phyloP scores from a whole-genome alignment of 495 filamentous ascomycete species.

The Lasiosphaeriaceae sp. region DNA sequence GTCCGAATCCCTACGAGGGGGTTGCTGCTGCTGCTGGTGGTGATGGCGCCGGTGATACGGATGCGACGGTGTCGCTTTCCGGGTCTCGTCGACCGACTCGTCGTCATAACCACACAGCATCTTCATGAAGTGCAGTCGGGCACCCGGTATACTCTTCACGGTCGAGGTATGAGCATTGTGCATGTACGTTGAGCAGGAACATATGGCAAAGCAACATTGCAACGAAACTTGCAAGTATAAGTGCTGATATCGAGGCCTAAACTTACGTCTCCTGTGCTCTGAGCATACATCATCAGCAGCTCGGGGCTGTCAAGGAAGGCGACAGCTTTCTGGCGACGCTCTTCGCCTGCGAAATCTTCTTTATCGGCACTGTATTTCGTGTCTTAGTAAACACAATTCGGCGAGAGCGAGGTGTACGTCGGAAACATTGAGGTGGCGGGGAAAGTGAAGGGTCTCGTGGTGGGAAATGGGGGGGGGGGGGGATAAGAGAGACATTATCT shows the following conservation, averaged over 20 bases:
- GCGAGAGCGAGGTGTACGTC: too few relatives aligned
- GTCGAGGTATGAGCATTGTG: background rate
- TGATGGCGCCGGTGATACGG: background rate
- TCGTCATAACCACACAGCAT: conserved; percentile 47
- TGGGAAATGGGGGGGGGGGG: too few relatives aligned
- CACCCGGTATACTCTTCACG: conserved; percentile 42
- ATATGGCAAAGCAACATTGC: background rate
- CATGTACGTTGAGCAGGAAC: background rate
- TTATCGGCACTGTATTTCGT: conserved; percentile 9
- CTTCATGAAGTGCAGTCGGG: conserved; percentile 45
- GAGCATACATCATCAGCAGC: conserved; percentile 50
- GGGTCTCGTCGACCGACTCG: background rate
- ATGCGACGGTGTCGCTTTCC: background rate
- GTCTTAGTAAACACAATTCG: background rate
- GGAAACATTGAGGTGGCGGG: too few relatives aligned
- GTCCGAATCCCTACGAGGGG: background rate
- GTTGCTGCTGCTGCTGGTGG: background rate
- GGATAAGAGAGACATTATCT: too few relatives aligned
- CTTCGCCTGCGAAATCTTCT: conserved; percentile 25
- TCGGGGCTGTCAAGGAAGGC: conserved; percentile 48
- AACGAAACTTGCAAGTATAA: background rate
- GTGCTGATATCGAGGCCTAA: background rate
- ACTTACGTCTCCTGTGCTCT: conserved; percentile 42
- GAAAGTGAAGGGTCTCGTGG: too few relatives aligned
- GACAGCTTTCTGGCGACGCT: conserved; percentile 39